Evolutionary conservation across 2,329 filamentous ascomycete genomes (phyloP), one percentile per base, ranked within the genome.

Genomic region (Helicocarpus griseus): DNA sequence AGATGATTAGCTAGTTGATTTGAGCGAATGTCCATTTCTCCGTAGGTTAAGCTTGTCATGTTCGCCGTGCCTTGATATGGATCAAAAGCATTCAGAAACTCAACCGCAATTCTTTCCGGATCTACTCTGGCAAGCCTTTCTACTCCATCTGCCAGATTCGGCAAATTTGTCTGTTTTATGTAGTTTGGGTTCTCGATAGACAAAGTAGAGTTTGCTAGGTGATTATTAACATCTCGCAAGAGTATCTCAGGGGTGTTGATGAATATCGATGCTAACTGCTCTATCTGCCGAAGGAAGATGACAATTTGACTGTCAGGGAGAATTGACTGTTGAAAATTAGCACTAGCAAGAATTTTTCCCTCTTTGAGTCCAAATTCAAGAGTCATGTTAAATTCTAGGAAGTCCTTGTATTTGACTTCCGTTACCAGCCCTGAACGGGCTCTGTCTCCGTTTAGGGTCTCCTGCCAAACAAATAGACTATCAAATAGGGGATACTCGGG

Each of bases 391-490:
- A 87, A 89, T 62, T 95, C 89, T 5, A 93, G 72, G 21, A 80
- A 79, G 62, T 96, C 90, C 4, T 76, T 66, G 49, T 85, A 81
- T 24, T 77, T 75, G 0, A 79, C 63, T 50, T 89, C 73, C 8
- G 61, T 65, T 0, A 91, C 71, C 56, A 60, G 58, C 59, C 70
- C 61, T 3, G 62, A 56, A n/a, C 62, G 57, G 2, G 57, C 55
- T 26, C 72, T 40, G 9, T 4, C 28, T 22, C 19, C 50, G 14
- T 66, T 65, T 1, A 66, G 56, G 17, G 58, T 68, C 61, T 95
- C 85, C 60, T 96, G 90, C 75, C 90, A 96, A 0, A 90, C 83
- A 60, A 95, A 84, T 0, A 95, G 71, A 0, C 83, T 77, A 58
- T 95, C 87, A 58, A 91, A 95, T 0, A 95, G 67, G 1, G 69